Evolutionary conservation across 2,329 filamentous ascomycete genomes (phyloP).

Genomic region (Bretziella fagacearum): DNA sequence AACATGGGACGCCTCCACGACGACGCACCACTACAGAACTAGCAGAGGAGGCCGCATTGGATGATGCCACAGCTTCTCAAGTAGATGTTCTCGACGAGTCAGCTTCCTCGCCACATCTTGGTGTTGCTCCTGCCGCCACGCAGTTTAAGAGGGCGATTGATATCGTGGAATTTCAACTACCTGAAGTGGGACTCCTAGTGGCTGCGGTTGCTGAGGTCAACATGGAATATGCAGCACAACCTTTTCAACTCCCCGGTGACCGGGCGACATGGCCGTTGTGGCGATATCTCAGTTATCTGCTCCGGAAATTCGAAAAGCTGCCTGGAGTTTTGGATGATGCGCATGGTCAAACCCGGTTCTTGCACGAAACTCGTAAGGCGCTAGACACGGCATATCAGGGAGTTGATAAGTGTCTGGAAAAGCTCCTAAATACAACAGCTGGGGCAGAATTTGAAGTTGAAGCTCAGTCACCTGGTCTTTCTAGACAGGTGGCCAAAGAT

Average conservation of each 20-base stretch:
- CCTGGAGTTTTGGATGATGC: not conserved
- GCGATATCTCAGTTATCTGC: conserved; percentile 12
- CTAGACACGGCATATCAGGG: conserved; percentile 9
- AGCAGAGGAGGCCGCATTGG: no score
- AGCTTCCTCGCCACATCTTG: no score
- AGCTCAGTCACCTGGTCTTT: no score
- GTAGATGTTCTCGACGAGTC: no score
- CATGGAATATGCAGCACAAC: not conserved
- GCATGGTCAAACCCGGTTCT: not conserved
- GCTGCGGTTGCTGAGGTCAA: not conserved
- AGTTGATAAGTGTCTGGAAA: conserved; percentile 1
- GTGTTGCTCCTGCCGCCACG: not conserved
- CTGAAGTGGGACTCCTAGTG: not conserved
- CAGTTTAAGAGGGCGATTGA: not conserved
- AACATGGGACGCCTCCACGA: no score
- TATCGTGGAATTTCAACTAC: not conserved
- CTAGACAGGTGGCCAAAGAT: no score
- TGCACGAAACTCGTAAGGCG: not conserved
- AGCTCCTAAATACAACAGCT: no score
- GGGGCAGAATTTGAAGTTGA: no score
- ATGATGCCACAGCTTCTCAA: no score
- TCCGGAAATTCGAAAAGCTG: conserved; percentile 6
- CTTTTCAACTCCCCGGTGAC: conserved; percentile 7
- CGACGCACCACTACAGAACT: no score
- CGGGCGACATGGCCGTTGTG: conserved; percentile 10